Evolutionary conservation across 805 yeast species (phyloP).

Genomic region (Barnettozyma wickerhamii): DNA sequence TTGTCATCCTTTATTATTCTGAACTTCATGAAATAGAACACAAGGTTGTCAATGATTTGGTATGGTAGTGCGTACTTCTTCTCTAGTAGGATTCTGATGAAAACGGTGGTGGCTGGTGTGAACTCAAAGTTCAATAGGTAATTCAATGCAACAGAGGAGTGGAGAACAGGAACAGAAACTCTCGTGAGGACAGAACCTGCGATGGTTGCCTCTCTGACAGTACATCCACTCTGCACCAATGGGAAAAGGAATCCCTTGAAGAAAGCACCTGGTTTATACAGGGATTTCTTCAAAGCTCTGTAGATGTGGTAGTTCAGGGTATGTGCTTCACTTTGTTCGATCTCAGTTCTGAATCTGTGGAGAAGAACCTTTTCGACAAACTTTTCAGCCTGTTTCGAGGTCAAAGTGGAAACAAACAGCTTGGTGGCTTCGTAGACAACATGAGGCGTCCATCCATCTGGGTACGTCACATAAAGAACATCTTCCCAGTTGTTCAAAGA

Average conservation of each 20-base stretch:
- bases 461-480: slow-evolving; percentile 86
- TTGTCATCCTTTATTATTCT: slow-evolving; percentile 48
- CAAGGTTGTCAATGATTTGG: slow-evolving; percentile 91
- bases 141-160: slow-evolving; percentile 92
- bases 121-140: slow-evolving; percentile 80
- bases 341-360: slow-evolving; percentile 67
- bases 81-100: slow-evolving; percentile 84
- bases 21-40: slow-evolving; percentile 90
- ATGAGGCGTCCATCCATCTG: slow-evolving; percentile 92
- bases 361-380: slow-evolving; percentile 65
- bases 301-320: slow-evolving; percentile 88
- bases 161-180: slow-evolving; percentile 89
- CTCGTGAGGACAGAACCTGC: slow-evolving; percentile 88
- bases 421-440: slow-evolving; percentile 94
- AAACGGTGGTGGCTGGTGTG: slow-evolving; percentile 84
- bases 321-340: slow-evolving; percentile 71
- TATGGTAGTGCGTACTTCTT: slow-evolving; percentile 96
- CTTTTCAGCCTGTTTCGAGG: slow-evolving; percentile 83
- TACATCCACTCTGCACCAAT: slow-evolving; percentile 80
- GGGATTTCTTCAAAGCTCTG: slow-evolving; percentile 84
- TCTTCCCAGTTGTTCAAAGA: slow-evolving; percentile 94
- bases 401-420: slow-evolving; percentile 84
- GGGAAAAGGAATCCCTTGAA: slow-evolving; percentile 96
- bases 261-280: slow-evolving; percentile 96
- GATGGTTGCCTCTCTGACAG: slow-evolving; percentile 90